phyloP scores from a whole-genome alignment of 441 rosid species.

The Eruca vesicaria region DNA sequence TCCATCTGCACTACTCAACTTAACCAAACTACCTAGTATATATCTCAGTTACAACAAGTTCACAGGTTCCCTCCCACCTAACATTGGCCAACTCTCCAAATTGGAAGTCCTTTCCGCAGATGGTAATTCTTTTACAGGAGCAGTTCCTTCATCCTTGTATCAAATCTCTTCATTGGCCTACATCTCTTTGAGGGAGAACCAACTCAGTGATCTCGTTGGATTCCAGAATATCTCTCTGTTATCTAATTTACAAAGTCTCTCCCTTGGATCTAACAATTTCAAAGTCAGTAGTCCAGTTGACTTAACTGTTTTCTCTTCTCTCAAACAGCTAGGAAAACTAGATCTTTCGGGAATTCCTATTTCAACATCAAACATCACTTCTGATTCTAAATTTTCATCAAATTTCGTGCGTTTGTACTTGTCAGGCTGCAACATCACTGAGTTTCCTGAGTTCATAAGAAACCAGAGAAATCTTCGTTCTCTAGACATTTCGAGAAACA shows the following conservation, averaged over 20 bases:
- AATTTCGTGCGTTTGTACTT: neutral
- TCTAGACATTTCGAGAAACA: slow-evolving; percentile 7
- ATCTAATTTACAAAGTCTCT: neutral
- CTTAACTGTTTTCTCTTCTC: slow-evolving; percentile 35
- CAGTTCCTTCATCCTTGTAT: slow-evolving; percentile 6
- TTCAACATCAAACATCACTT: slow-evolving; percentile 1
- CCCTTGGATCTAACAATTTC: neutral
- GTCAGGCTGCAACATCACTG: slow-evolving; percentile 12
- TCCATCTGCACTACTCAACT: slow-evolving; percentile 1
- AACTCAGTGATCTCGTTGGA: neutral
- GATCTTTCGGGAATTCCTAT: slow-evolving; percentile 43
- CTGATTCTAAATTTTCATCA: slow-evolving; percentile 18
- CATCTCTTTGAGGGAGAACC: neutral
- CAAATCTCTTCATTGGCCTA: neutral
- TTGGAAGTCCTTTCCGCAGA: neutral
- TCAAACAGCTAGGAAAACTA: slow-evolving; percentile 26
- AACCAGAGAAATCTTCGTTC: neutral
- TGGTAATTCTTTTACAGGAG: neutral
- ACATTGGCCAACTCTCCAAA: neutral
- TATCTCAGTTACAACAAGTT: neutral
- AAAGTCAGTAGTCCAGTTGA: neutral
- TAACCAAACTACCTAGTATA: neutral
- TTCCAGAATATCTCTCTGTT: neutral
- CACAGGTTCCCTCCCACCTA: neutral
- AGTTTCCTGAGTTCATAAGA: neutral